phyloP scores from a whole-genome alignment of 768 basidiomycete species.

The Kwoniella bestiolae region DNA sequence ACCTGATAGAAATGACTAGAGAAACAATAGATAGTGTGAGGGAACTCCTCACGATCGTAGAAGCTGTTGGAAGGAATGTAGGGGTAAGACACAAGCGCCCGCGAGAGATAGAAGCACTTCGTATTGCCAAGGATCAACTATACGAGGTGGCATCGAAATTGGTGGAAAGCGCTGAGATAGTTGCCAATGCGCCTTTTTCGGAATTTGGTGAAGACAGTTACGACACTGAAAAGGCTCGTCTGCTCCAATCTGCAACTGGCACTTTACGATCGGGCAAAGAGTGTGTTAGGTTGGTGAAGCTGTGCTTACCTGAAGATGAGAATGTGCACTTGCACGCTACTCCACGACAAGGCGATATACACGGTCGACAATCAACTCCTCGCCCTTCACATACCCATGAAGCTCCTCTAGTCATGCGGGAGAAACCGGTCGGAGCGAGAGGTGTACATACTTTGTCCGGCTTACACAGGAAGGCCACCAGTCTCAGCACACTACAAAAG shows the following conservation, averaged over 20 bases:
- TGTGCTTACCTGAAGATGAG: constrained; percentile 70
- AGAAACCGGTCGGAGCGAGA: constrained; percentile 41
- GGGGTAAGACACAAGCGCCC: constrained; percentile 63
- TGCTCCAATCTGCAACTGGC: constrained; percentile 83
- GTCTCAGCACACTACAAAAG: constrained; percentile 49
- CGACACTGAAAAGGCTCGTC: constrained; percentile 76
- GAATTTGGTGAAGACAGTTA: constrained; percentile 63
- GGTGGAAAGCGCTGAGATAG: constrained; percentile 80
- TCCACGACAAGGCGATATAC: constrained; percentile 61
- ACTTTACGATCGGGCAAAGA: constrained; percentile 86
- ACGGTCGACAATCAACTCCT: constrained; percentile 65
- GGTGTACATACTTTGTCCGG: constrained; percentile 56
- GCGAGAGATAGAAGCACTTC: constrained; percentile 69
- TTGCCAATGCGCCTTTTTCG: constrained; percentile 64
- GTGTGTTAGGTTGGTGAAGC: constrained; percentile 82
- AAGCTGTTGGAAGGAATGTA: constrained; percentile 74
- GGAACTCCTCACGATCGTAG: constrained; percentile 86
- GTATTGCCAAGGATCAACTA: constrained; percentile 73
- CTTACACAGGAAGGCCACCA: constrained; percentile 57
- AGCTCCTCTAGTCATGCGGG: constrained; percentile 26
- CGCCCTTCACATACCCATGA: constrained; percentile 20
- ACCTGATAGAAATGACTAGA: constrained; percentile 91
- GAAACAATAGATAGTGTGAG: constrained; percentile 93
- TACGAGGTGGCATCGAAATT: constrained; percentile 84
- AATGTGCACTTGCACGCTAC: constrained; percentile 15